Conservation (phyloP, 768 basidiomycete species). For the Kwoniella bestiolae region DNA sequence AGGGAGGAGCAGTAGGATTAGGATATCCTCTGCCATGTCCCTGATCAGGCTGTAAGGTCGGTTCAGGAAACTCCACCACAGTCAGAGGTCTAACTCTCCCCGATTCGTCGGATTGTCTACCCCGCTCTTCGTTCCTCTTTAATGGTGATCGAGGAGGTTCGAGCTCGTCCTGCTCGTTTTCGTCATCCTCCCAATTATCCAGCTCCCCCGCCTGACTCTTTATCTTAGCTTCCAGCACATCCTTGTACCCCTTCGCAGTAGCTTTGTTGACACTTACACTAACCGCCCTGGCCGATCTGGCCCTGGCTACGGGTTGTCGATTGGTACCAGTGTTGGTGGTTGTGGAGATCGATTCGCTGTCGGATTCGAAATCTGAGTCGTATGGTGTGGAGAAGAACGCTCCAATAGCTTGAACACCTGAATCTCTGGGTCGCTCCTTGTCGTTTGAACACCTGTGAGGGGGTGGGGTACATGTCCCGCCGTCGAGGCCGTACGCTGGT, state of each 20-base stretch:
- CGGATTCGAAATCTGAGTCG: constrained; percentile 27
- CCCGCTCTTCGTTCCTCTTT: not conserved
- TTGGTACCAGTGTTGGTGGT: not conserved
- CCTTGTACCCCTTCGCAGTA: constrained; percentile 12
- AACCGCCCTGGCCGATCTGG: not conserved
- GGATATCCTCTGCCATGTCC: constrained; percentile 22
- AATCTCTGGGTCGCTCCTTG: constrained; percentile 15
- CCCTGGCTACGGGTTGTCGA: not conserved
- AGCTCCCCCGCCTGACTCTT: constrained; percentile 21
- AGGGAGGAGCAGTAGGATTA: constrained; percentile 1
- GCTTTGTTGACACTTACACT: not conserved
- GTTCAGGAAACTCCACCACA: constrained; percentile 31
- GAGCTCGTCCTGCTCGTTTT: constrained; percentile 1
- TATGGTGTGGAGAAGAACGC: constrained; percentile 27
- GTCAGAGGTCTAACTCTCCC: constrained; percentile 21
- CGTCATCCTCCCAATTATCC: constrained; percentile 4
- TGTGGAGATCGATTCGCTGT: constrained; percentile 1
- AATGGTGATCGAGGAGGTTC: constrained; percentile 14
- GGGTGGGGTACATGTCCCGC: constrained; percentile 15
- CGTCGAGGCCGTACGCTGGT: constrained; percentile 7
- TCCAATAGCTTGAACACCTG: constrained; percentile 30
- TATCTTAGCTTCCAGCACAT: constrained; percentile 13
- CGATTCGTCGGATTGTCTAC: constrained; percentile 14
- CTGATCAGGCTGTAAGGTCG: constrained; percentile 11
- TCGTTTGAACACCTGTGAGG: not conserved